Evolutionary conservation across 2,329 filamentous ascomycete species (phyloP).

Genomic region (Leptoxyphium fumago): DNA sequence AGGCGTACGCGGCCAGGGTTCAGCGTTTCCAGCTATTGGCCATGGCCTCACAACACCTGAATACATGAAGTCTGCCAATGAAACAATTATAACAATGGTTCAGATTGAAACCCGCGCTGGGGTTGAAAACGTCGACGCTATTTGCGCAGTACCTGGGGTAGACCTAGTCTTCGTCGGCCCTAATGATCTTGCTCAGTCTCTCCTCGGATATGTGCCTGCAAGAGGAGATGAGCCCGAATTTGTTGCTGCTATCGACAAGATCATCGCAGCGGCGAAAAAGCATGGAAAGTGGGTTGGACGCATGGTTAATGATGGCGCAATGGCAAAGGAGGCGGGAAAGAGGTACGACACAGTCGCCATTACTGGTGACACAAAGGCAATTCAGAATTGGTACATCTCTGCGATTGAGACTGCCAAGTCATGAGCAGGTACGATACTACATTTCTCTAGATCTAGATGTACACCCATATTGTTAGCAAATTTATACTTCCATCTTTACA

Average conservation of each 20-base stretch:
- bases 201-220: constrained; percentile 33
- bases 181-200: constrained; percentile 40
- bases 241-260: constrained; percentile 32
- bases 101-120: constrained; percentile 31
- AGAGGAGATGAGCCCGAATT: constrained; percentile 29
- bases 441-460: too few relatives aligned
- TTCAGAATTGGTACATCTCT: constrained; percentile 16
- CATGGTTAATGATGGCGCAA: constrained; percentile 34
- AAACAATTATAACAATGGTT: constrained; percentile 34
- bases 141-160: constrained; percentile 36
- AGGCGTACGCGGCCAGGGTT: constrained; percentile 38
- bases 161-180: constrained; percentile 36
- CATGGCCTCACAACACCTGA: constrained; percentile 22
- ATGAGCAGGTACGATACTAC: too few relatives aligned
- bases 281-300: constrained; percentile 52
- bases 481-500: too few relatives aligned
- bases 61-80: constrained; percentile 42
- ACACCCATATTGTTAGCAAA: too few relatives aligned
- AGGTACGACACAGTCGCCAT: constrained; percentile 34
- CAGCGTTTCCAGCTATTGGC: constrained; percentile 34
- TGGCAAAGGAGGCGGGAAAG: constrained; percentile 34
- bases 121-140: constrained; percentile 28
- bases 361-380: constrained; percentile 8
- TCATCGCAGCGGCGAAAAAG: constrained; percentile 41
- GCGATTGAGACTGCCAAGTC: neutral